These are phyloP conservation scores for Trebouxia sp. DNA, from an alignment of 139 green algal species.

Conservation along the genomic window DNA sequence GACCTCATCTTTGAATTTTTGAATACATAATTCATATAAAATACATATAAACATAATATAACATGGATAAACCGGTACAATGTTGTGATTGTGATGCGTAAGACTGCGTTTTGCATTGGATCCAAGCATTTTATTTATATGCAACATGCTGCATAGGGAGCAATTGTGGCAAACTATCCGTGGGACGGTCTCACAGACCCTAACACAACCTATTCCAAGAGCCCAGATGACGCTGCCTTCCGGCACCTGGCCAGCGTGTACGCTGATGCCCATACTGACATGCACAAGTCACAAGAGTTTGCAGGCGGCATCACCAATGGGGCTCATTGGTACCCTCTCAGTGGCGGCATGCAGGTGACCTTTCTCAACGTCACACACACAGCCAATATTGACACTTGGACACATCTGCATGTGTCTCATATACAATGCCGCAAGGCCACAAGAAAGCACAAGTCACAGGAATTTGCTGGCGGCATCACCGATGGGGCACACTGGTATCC, in stretches of 20 bases:
- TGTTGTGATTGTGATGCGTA: too few relatives aligned
- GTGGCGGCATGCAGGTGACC: conserved; percentile 78
- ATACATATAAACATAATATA: too few relatives aligned
- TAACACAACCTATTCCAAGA: conserved; percentile 56
- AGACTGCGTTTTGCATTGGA: too few relatives aligned
- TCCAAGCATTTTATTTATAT: not conserved
- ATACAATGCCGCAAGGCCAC: not conserved
- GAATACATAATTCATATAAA: too few relatives aligned
- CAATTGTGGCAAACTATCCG: conserved; percentile 86
- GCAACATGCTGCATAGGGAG: conserved; percentile 51
- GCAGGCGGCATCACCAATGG: conserved; percentile 86
- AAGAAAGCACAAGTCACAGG: conserved; percentile 36
- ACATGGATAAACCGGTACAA: too few relatives aligned
- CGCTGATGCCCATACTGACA: conserved; percentile 63
- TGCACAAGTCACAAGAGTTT: conserved; percentile 73
- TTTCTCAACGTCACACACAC: not conserved
- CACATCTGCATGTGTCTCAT: not conserved
- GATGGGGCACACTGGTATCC: conserved; percentile 94
- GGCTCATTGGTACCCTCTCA: conserved; percentile 91
- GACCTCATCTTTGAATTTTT: too few relatives aligned
- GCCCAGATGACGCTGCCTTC: conserved; percentile 83
- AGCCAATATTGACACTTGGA: too few relatives aligned
- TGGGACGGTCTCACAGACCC: conserved; percentile 75
- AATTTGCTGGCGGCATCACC: conserved; percentile 85
- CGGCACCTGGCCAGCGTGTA: conserved; percentile 72